phyloP scores from a whole-genome alignment of 257 asterid species.

The Eucommia ulmoides region DNA sequence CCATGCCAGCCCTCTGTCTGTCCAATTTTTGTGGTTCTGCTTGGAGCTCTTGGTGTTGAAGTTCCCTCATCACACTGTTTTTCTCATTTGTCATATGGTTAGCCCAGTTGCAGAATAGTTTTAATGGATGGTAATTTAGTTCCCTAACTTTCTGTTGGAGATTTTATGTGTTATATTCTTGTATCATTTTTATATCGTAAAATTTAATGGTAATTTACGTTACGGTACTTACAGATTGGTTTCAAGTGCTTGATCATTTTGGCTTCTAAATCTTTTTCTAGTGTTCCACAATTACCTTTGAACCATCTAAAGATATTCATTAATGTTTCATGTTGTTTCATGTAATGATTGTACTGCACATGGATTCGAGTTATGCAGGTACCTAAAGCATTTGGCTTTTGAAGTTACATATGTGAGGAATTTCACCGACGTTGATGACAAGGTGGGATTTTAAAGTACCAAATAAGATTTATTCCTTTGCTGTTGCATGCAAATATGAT shows the following conservation, averaged over 20 bases:
- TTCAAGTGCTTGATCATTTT: not conserved
- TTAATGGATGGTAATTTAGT: too few relatives aligned
- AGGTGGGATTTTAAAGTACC: not conserved
- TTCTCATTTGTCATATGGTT: too few relatives aligned
- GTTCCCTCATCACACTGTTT: too few relatives aligned
- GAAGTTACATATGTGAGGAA: not conserved
- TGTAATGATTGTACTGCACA: not conserved
- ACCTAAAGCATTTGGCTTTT: not conserved
- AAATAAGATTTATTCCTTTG: not conserved
- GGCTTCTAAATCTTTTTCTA: not conserved
- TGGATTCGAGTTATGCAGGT: not conserved
- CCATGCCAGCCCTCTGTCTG: too few relatives aligned
- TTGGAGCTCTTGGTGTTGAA: too few relatives aligned
- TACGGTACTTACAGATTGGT: not conserved
- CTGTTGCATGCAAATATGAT: too few relatives aligned
- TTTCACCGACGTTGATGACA: not conserved
- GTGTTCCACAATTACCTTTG: not conserved
- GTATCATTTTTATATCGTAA: too few relatives aligned
- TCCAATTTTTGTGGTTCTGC: too few relatives aligned
- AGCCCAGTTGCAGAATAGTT: too few relatives aligned
- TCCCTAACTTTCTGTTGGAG: too few relatives aligned
- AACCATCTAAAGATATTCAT: not conserved
- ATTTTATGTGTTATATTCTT: too few relatives aligned
- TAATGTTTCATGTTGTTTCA: not conserved
- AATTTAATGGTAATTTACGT: not conserved